These are phyloP conservation scores for Globisporangium canariense DNA, from an alignment of 352 stramenopile genomes.

Conservation along the genomic window DNA sequence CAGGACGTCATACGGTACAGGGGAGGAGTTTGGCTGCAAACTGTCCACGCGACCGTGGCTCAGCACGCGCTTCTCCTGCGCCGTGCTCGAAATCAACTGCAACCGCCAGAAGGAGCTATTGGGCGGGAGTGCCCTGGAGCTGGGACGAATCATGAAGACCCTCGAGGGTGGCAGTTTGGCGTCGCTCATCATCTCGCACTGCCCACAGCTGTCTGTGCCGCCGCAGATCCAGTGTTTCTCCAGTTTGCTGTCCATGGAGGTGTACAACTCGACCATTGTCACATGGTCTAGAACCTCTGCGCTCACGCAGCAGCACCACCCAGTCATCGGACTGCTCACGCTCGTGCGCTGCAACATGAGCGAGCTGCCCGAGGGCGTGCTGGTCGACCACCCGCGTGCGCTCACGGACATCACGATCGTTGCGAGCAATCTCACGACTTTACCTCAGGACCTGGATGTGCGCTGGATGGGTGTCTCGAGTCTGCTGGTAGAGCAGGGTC, in stretches of 20 bases:
- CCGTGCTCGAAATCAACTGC: constrained; percentile 17
- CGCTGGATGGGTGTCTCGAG: constrained; percentile 10
- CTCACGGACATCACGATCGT: constrained; percentile 15
- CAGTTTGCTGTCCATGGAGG: constrained; percentile 23
- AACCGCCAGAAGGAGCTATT: constrained; percentile 9
- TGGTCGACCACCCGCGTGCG: constrained; percentile 8
- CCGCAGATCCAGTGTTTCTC: constrained; percentile 25
- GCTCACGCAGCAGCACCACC: constrained; percentile 18
- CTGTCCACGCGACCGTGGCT: constrained; percentile 28
- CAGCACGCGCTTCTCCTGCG: constrained; percentile 19
- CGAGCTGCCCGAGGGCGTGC: constrained; percentile 2
- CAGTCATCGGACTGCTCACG: constrained; percentile 7
- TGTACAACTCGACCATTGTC: constrained; percentile 34
- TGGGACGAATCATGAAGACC: constrained; percentile 8
- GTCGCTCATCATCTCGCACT: constrained; percentile 28
- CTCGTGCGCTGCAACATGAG: constrained; percentile 14
- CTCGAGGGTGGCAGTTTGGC: constrained; percentile 23
- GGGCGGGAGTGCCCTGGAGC: constrained; percentile 13
- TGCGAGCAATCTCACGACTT: constrained; percentile 12
- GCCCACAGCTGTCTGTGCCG: constrained; percentile 20
- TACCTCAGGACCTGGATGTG: constrained; percentile 12
- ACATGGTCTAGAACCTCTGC: constrained; percentile 20
- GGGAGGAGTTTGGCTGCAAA: constrained; percentile 21
- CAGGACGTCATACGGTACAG: constrained; percentile 8
- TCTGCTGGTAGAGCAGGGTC: constrained; percentile 5